A percentile compares a stretch with the other conserved stretches of the same genome.
Conservation (phyloP, 140 eudicot genomes). For the Erigeron philadelphicus region DNA sequence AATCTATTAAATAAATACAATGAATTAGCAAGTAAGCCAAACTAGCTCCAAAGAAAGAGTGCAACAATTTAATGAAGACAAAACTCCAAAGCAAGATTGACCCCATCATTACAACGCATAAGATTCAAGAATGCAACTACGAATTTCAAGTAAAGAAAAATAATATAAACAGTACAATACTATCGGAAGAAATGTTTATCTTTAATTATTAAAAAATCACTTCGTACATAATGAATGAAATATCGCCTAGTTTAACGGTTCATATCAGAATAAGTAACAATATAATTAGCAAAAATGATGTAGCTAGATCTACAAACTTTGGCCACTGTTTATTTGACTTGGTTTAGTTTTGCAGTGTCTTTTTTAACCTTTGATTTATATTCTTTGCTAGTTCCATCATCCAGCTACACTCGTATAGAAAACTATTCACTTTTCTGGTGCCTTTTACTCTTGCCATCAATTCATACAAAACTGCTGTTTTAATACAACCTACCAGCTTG, state of each 20-base stretch:
- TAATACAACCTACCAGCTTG: background rate
- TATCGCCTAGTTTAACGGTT: background rate
- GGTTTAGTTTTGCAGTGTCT: too few relatives aligned
- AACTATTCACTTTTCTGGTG: background rate
- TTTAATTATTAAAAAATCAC: background rate
- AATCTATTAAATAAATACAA: constrained; percentile 38
- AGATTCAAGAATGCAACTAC: background rate
- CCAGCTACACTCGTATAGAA: constrained; percentile 11
- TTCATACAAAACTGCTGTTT: background rate
- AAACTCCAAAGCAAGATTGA: constrained; percentile 2
- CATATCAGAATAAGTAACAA: background rate
- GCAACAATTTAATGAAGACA: background rate
- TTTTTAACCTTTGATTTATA: background rate
- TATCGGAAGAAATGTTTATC: background rate
- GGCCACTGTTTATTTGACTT: background rate
- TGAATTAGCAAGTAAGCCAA: constrained; percentile 19
- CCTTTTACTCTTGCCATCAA: constrained; percentile 12
- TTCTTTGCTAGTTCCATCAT: background rate
- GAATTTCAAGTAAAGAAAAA: background rate
- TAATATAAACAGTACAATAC: constrained; percentile 5
- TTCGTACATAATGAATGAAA: constrained; percentile 7
- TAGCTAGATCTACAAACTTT: background rate
- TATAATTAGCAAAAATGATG: background rate
- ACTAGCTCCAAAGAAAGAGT: constrained; percentile 7
- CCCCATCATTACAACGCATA: background rate